Base-by-base conservation (phyloP, 2,329 filamentous ascomycete species). In the Neopestalotiopsis clavispora region DNA sequence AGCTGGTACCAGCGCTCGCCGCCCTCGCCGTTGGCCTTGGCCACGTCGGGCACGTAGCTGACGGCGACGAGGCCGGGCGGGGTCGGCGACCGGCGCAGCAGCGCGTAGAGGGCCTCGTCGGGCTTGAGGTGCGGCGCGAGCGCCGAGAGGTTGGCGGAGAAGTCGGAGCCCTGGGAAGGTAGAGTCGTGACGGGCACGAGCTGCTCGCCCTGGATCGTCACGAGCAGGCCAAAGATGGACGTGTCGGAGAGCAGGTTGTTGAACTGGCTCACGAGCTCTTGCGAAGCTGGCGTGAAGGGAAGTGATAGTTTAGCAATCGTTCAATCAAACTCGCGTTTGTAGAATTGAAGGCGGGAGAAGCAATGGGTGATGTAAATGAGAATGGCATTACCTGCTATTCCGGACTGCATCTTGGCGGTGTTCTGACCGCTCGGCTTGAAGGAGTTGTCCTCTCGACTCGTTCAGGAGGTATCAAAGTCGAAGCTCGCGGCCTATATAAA, bases 41-140 rank as follows among this genome's bases (percentile, higher is more conserved):
- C 93, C 1, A 88, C 78, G 79, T 95, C 92, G 32, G 93, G 94
- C 5, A 96, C 90, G 79, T 94, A 96, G 45, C 92, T 94, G 45
- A 95, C 83, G 60, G 91, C 92, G 32, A 92, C 82, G 72, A 94
- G 89, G 72, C 80, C 80, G n/a, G 87, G 87, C 3, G 83, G 79
- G 49, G 80, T 78, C 65, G 89, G 84, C 78, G 91, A 86, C 67
- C 91, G 90, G 63, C 92, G 91, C 57, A 96, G 88, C 75, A 96
- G 87, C 74, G 93, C 85, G 82, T 95, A 96, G 60, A 92, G 85
- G 0, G 94, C 90, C 68, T 86, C 86, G 72, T 90, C 89, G 69
- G 89, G 85, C 75, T 89, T 87, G 72, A 95, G 83, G 78, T 92
- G 87, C 10, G 88, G 82, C 66, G 87, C 80, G 20, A 96, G 86